phyloP scores from a whole-genome alignment of 2,329 filamentous ascomycete species.

The Torrubiellomyces zombiae region DNA sequence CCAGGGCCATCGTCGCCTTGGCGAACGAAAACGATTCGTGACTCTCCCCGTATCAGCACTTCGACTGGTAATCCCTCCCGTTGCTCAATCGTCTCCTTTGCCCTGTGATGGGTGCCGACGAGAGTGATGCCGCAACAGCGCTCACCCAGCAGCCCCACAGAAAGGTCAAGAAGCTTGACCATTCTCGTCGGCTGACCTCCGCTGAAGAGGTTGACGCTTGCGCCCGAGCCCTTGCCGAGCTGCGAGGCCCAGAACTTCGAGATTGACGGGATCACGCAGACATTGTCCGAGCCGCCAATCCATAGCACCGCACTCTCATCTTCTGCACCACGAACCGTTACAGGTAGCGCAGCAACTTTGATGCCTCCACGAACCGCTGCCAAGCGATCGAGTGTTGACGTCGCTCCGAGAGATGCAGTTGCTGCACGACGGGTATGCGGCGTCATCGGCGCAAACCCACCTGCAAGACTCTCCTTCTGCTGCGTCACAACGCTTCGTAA shows the following conservation, averaged over 20 bases:
- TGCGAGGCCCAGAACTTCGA: conserved; percentile 44
- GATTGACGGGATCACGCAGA: conserved; percentile 38
- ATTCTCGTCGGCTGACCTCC: conserved; percentile 37
- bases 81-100: conserved; percentile 6
- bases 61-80: conserved; percentile 33
- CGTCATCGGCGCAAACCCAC: conserved; percentile 47
- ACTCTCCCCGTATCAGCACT: conserved; percentile 37
- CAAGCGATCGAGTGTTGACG: conserved; percentile 31
- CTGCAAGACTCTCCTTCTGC: conserved; percentile 19
- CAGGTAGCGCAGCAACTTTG: conserved; percentile 28
- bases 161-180: conserved; percentile 35
- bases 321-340: conserved; percentile 22
- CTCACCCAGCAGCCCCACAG: conserved; percentile 38
- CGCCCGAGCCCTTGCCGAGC: conserved; percentile 31
- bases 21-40: conserved; percentile 35
- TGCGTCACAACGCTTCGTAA: conserved; percentile 24
- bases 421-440: conserved; percentile 42
- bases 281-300: conserved; percentile 38
- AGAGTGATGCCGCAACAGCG: conserved; percentile 34
- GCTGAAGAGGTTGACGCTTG: conserved; percentile 37
- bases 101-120: conserved; percentile 19
- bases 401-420: conserved; percentile 25
- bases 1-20: conserved; percentile 32
- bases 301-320: conserved; percentile 41
- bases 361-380: conserved; percentile 35